Evolutionary conservation across 1,284 basidiomycete genomes (phyloP).

Genomic region (Trichosporon sp.): DNA sequence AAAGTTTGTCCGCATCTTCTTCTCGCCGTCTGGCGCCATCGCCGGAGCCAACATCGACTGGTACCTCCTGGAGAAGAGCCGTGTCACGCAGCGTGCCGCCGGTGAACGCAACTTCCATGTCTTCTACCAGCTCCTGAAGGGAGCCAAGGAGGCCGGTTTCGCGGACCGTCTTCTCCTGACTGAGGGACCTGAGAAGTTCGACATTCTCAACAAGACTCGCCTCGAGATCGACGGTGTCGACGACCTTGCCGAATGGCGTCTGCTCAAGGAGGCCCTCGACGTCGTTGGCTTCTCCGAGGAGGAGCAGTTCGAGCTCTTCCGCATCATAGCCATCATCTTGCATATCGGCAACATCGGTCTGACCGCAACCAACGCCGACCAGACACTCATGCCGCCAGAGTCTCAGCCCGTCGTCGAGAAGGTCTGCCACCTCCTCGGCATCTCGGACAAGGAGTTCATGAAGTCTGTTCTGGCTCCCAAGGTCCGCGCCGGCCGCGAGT

Average conservation of each 20-base stretch:
- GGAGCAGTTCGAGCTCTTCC: slow-evolving; percentile 92
- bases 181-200: slow-evolving; percentile 77
- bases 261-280: slow-evolving; percentile 62
- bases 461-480: slow-evolving; percentile 84
- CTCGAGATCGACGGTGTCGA: slow-evolving; percentile 93
- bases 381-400: slow-evolving; percentile 77
- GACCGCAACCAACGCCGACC: slow-evolving; percentile 77
- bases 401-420: slow-evolving; percentile 67
- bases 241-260: slow-evolving; percentile 84
- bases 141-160: slow-evolving; percentile 64
- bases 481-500: slow-evolving; percentile 92
- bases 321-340: slow-evolving; percentile 88
- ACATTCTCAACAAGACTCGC: slow-evolving; percentile 86
- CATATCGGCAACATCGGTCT: slow-evolving; percentile 94
- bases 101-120: slow-evolving; percentile 95
- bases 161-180: slow-evolving; percentile 75
- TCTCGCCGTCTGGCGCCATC: slow-evolving; percentile 90
- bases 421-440: slow-evolving; percentile 88
- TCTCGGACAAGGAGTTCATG: slow-evolving; percentile 86
- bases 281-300: slow-evolving; percentile 68
- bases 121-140: slow-evolving; percentile 87
- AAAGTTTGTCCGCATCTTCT: slow-evolving; percentile 96
- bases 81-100: slow-evolving; percentile 84
- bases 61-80: slow-evolving; percentile 97
- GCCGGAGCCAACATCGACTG: slow-evolving; percentile 98